These are phyloP conservation scores for Yarrowia divulgata DNA, from an alignment of 805 yeast species.

Conservation along the genomic window DNA sequence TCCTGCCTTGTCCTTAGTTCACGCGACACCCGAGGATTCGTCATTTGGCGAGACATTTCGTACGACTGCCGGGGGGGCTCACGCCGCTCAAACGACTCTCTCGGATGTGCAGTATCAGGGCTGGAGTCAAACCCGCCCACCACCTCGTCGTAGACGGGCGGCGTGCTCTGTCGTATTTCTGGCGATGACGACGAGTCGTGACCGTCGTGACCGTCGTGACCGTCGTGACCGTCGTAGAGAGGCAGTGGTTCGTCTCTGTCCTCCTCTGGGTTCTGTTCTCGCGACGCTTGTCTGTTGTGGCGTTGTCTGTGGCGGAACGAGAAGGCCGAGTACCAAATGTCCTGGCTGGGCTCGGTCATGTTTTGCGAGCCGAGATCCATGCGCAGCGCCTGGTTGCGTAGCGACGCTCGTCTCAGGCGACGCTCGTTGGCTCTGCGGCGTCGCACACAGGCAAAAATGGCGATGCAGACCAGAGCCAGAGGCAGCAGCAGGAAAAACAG, in stretches of 20 bases:
- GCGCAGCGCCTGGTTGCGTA: slow-evolving; percentile 32
- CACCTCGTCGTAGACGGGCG: slow-evolving; percentile 34
- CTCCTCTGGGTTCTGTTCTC: not conserved
- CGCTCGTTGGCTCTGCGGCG: slow-evolving; percentile 25
- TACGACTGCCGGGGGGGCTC: not conserved
- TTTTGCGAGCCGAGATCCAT: slow-evolving; percentile 23
- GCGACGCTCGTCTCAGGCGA: slow-evolving; percentile 12
- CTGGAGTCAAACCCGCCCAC: slow-evolving; percentile 10
- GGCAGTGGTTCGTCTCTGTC: slow-evolving; percentile 32
- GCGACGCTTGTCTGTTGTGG: not conserved
- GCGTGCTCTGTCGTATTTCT: slow-evolving; percentile 26
- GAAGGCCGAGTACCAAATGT: slow-evolving; percentile 35
- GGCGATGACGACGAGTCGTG: slow-evolving; percentile 27
- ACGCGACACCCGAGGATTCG: slow-evolving; percentile 11
- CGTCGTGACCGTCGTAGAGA: slow-evolving; percentile 26
- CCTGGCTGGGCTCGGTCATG: slow-evolving; percentile 15
- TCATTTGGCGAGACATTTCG: slow-evolving; percentile 18
- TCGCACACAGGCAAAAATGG: slow-evolving; percentile 25
- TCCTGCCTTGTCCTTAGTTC: not conserved
- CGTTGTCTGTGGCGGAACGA: slow-evolving; percentile 33
- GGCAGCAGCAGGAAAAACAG: slow-evolving; percentile 37
- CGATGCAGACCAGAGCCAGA: slow-evolving; percentile 24
- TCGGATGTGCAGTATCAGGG: not conserved
- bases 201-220: no score
- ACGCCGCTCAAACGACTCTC: not conserved